Conservation (phyloP, 2,329 filamentous ascomycete genomes). For the Zalaria sp. region DNA sequence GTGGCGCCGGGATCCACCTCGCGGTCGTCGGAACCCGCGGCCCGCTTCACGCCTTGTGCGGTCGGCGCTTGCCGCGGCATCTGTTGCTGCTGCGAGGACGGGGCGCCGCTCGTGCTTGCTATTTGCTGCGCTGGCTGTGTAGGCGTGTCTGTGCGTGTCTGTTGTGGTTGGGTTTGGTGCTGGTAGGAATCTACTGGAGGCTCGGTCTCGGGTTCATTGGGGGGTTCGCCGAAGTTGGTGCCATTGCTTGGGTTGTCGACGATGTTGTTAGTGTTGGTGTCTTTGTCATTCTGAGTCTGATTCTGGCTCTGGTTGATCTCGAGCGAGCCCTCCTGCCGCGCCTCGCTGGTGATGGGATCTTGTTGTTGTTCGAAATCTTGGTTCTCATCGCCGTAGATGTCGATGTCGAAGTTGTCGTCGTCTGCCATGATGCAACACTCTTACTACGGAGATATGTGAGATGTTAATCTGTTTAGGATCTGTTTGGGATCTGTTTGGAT, state of each 20-base stretch:
- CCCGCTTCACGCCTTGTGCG: slow-evolving; percentile 48
- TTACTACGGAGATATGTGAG: neutral
- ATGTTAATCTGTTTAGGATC: neutral
- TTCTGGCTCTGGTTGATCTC: slow-evolving; percentile 4
- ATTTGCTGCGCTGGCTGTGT: slow-evolving; percentile 7
- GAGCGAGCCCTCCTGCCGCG: neutral
- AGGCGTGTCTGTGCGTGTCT: slow-evolving; percentile 1
- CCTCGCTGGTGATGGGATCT: slow-evolving; percentile 6
- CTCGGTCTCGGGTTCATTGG: slow-evolving; percentile 10
- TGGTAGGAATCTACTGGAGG: slow-evolving; percentile 1
- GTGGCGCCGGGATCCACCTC: slow-evolving; percentile 44
- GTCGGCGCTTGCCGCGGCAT: slow-evolving; percentile 28
- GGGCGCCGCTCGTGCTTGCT: slow-evolving; percentile 25
- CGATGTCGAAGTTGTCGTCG: slow-evolving; percentile 58
- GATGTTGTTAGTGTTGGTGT: slow-evolving; percentile 10
- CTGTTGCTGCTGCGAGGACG: slow-evolving; percentile 19
- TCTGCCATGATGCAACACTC: slow-evolving; percentile 26
- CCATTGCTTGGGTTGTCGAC: slow-evolving; percentile 14
- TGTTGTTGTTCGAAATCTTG: slow-evolving; percentile 9
- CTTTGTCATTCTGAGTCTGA: slow-evolving; percentile 11
- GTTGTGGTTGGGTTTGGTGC: slow-evolving; percentile 2
- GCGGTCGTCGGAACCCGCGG: slow-evolving; percentile 40
- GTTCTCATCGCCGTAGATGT: slow-evolving; percentile 51
- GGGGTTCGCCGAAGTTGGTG: slow-evolving; percentile 10
- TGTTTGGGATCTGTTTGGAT: too few species aligned